A percentile compares a stretch with the other conserved stretches of the same genome.
These are phyloP conservation scores for Allantophomopsis lycopodina DNA, from an alignment of 2,329 filamentous ascomycete species.

Conservation along the genomic window DNA sequence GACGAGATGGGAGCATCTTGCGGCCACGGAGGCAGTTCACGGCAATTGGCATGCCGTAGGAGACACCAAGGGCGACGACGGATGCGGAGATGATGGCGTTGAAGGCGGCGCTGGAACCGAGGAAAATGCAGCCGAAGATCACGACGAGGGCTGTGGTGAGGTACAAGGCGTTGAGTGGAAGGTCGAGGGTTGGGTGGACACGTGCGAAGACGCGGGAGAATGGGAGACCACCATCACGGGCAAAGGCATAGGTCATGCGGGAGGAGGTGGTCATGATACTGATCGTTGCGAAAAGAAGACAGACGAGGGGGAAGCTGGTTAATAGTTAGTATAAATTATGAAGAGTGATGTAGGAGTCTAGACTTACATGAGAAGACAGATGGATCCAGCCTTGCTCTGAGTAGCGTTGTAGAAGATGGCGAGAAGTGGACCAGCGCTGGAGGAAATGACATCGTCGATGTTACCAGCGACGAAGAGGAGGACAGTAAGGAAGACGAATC, in stretches of 20 bases:
- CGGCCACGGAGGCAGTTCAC: slow-evolving; percentile 56
- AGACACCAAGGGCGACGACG: slow-evolving; percentile 57
- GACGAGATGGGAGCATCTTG: slow-evolving; percentile 30
- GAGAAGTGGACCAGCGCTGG: slow-evolving; percentile 31
- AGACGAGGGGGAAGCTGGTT: slow-evolving; percentile 31
- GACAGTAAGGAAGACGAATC: slow-evolving; percentile 35
- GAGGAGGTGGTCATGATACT: slow-evolving; percentile 36
- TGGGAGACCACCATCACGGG: slow-evolving; percentile 53
- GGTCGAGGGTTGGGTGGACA: slow-evolving; percentile 44
- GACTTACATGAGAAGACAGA: slow-evolving; percentile 17
- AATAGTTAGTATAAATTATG: slow-evolving; percentile 10
- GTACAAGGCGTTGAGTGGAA: slow-evolving; percentile 52
- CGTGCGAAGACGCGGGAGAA: slow-evolving; percentile 43
- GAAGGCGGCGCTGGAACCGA: slow-evolving; percentile 54
- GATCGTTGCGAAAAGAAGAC: slow-evolving; percentile 38
- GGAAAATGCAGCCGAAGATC: slow-evolving; percentile 56
- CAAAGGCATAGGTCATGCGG: slow-evolving; percentile 56
- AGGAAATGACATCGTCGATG: slow-evolving; percentile 26
- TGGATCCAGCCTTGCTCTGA: slow-evolving; percentile 28
- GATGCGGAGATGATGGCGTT: slow-evolving; percentile 59
- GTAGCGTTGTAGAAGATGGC: slow-evolving; percentile 34
- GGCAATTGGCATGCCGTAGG: slow-evolving; percentile 60
- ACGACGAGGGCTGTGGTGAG: slow-evolving; percentile 47
- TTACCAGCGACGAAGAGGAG: slow-evolving; percentile 34
- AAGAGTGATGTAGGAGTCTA: slow-evolving; percentile 14